Base-by-base conservation (phyloP, 371 early-diverging fungal genomes). In the Actinomortierella wolfii region DNA sequence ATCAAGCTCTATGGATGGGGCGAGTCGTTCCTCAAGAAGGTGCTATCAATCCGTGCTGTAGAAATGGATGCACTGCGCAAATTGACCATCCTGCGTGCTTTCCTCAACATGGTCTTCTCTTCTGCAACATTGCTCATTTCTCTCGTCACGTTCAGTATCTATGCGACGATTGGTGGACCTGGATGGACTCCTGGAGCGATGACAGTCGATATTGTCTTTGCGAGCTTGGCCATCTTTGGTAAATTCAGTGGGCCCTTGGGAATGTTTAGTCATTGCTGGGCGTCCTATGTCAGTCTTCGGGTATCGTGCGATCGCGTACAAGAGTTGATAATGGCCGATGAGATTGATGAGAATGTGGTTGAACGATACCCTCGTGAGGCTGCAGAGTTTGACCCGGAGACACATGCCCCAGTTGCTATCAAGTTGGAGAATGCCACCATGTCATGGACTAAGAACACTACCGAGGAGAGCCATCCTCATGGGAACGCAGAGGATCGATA, bases 1-100 rank as follows among this genome's bases (percentile, higher is more conserved):
- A 89, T 94, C 76, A 96, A 96, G 74, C 78, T 93, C 7, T 93
- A 92, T 62, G 89, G 88, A 7, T 94, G 92, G 92, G 92, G 90
- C 70, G 60, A 52, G 45, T 23, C 54, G 28, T 70, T 69, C 57
- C 41, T 58, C 9, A 64, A 49, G 0, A 60, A 29, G 55, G 54
- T 69, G 26, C 57, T 56, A 8, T 40, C n/a, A 20, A 60, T 56
- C 25, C 62, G 62, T 15, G n/a, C 47, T 4, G 44, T 44, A 1
- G 58, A 57, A 43, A 39, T 57, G 50, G 39, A 20, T 28, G 39
- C 25, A 15, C 9, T 57, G 34, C 55, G 48, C 23, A 40, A 68
- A 41, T 52, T 68, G 62, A 45, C 54, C 4, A 57, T 64, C 3
- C 48, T 69, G 1, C 70, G 64, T n/a, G 40, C 56, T 0, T 57